Evolutionary conservation across 257 asterid species (phyloP).

Genomic region (Ajuga chamaepitys): DNA sequence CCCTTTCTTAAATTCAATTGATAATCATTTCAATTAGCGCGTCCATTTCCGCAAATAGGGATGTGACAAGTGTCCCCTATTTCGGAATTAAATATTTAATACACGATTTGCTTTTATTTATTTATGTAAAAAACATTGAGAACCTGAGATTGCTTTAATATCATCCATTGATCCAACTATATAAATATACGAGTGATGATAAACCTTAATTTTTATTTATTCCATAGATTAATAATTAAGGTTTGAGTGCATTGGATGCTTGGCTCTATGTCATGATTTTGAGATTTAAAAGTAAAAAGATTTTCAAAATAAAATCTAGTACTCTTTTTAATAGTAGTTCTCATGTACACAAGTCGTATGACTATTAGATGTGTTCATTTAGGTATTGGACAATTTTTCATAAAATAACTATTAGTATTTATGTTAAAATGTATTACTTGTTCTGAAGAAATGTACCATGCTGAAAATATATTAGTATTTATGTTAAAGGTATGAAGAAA

Average conservation of each 20-base stretch:
- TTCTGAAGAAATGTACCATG: no score
- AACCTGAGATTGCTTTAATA: background rate
- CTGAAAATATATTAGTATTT: no score
- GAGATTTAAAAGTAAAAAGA: background rate
- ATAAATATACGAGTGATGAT: slow-evolving; percentile 18
- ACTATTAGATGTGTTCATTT: no score
- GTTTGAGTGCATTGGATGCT: slow-evolving; percentile 1
- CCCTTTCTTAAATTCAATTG: background rate
- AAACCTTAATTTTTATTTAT: slow-evolving; percentile 3
- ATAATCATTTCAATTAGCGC: slow-evolving; percentile 40
- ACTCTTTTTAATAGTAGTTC: no score
- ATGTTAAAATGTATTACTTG: no score
- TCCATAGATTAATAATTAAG: background rate
- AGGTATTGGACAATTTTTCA: no score
- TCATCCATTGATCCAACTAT: background rate
- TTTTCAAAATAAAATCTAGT: no score
- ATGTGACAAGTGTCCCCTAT: slow-evolving; percentile 27
- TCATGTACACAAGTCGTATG: no score
- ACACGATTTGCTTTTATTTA: background rate
- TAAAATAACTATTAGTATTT: no score
- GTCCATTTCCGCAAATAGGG: slow-evolving; percentile 25
- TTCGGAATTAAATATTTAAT: background rate
- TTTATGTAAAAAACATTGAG: background rate
- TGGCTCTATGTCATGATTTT: slow-evolving; percentile 1
- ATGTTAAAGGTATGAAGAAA: no score